These are phyloP conservation scores for Colletotrichum sp. DNA, from an alignment of 2,329 filamentous ascomycete genomes.

Conservation along the genomic window DNA sequence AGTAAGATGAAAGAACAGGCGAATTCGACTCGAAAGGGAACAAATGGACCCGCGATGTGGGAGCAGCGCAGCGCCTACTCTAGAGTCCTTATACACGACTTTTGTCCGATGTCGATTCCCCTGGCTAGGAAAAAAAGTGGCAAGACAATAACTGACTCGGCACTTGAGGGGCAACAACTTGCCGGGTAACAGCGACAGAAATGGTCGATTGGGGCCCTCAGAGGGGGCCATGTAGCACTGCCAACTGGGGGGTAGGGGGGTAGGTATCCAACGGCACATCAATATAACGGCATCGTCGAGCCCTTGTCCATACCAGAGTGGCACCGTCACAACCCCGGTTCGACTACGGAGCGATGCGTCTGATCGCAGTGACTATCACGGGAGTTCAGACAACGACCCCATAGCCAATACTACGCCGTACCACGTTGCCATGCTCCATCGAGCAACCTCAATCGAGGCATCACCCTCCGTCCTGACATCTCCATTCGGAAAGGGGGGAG, in stretches of 20 bases:
- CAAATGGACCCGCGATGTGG: not conserved
- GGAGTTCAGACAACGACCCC: not conserved
- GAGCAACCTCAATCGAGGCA: not conserved
- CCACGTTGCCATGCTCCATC: not conserved
- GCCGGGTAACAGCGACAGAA: not conserved
- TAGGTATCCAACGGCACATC: not conserved
- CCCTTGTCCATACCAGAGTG: conserved; percentile 11
- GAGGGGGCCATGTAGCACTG: not conserved
- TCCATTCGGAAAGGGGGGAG: not conserved
- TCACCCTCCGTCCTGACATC: not conserved
- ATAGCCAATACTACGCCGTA: not conserved
- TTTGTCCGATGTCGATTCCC: not conserved
- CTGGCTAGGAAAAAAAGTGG: not conserved
- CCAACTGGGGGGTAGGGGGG: not conserved
- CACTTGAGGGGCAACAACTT: not conserved
- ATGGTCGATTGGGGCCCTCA: not conserved
- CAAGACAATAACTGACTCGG: not conserved
- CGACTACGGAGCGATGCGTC: not conserved
- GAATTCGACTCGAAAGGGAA: not conserved
- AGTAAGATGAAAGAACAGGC: not conserved
- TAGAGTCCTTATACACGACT: conserved; percentile 6
- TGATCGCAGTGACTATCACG: conserved; percentile 1
- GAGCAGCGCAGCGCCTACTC: not conserved
- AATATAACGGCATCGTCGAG: not conserved
- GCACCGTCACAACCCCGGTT: not conserved